These are phyloP conservation scores for Colletotrichum tamarilloi DNA, from an alignment of 2,329 filamentous ascomycete species.

Conservation along the genomic window DNA sequence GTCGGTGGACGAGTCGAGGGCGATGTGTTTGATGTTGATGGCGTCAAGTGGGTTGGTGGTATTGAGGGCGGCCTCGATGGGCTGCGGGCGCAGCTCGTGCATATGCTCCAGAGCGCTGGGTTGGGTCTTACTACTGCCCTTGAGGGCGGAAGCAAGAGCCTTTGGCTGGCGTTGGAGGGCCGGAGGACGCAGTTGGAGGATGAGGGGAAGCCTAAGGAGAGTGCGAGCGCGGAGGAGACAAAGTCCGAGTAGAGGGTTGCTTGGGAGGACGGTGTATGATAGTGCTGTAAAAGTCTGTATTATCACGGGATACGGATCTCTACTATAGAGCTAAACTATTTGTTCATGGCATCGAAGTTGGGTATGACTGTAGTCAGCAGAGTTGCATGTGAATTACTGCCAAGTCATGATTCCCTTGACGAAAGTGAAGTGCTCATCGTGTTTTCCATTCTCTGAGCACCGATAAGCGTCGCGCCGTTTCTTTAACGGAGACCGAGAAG, in stretches of 20 bases:
- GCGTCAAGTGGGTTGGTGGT: slow-evolving; percentile 72
- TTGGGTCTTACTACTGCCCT: slow-evolving; percentile 81
- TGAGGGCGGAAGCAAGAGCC: slow-evolving; percentile 80
- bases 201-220: slow-evolving; percentile 36
- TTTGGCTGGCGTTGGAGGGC: slow-evolving; percentile 91
- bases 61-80: slow-evolving; percentile 86
- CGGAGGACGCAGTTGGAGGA: slow-evolving; percentile 85
- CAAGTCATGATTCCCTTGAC: background rate
- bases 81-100: slow-evolving; percentile 83
- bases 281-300: slow-evolving; percentile 35
- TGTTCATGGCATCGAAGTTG: background rate
- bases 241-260: slow-evolving; percentile 22
- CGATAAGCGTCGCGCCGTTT: too few relatives aligned
- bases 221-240: slow-evolving; percentile 39
- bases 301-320: slow-evolving; percentile 28
- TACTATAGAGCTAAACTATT: slow-evolving; percentile 28
- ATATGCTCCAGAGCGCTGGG: slow-evolving; percentile 83
- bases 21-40: slow-evolving; percentile 81
- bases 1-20: slow-evolving; percentile 90
- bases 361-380: background rate
- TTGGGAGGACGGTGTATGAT: slow-evolving; percentile 32
- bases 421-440: background rate
- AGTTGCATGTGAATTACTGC: background rate
- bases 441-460: too few relatives aligned
- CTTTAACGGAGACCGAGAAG: too few relatives aligned